Base-by-base conservation (phyloP, 495 filamentous ascomycete genomes). In the Polyplosphaeria fusca region DNA sequence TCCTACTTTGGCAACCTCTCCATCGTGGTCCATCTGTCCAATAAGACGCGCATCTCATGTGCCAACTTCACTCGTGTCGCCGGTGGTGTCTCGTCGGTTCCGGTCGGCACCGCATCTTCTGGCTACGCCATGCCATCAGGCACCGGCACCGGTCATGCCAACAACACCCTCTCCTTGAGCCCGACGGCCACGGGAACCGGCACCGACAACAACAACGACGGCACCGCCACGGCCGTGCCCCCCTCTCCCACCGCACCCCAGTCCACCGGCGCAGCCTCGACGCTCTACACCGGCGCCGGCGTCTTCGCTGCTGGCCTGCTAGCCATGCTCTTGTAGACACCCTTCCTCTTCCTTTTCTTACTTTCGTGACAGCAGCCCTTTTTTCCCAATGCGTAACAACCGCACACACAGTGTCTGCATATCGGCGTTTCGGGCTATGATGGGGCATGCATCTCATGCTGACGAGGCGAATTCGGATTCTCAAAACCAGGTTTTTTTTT, bases 1-100 rank as follows among this genome's bases (percentile, higher is more conserved):
- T 74, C 86, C 46, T 96, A 85, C 76, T 81, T 95, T 62, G 88
- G 88, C 47, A 87, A 91, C 75, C 79, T 84, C 47, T 89, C 84
- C 42, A 66, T 95, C 47, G 88, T 92, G 38, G 70, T 96, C 47
- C 89, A 95, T 72, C 79, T 75, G 60, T 72, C 73, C 53, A 88
- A 88, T 74, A 84, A 77, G 70, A 88, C 82, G 0, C 81, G 85
- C 55, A 77, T 89, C 61, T 76, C 80, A 1, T 91, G 87, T 72
- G 85, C 83, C 64, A 88, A 84, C 75, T 88, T 91, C 67, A 50
- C 35, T 1, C 9, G 40, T n/a, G 28, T 47, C 23, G 37, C 26
- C 4, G 58, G 51, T 45, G 38, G 12, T 13, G 27, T 16, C 27
- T 13, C 16, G 27, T 12, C 30, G 3, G 2, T 5, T 3, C 3